Evolutionary conservation across 257 asterid species (phyloP), one percentile per base, ranked within the genome.

Genomic region (Solanum paucissectum): DNA sequence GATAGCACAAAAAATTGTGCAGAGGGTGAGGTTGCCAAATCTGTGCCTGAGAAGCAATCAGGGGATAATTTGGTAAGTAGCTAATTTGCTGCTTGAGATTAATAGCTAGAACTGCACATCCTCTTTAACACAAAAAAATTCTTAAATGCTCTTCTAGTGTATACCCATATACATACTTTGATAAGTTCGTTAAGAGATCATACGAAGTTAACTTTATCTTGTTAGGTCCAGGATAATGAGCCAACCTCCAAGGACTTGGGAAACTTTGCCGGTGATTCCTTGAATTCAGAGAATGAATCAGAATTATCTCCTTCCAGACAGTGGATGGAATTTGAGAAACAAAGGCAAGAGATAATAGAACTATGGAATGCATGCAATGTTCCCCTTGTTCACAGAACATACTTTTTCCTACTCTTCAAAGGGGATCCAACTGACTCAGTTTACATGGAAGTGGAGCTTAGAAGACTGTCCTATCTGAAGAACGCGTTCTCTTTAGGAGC

Each of bases 351-450:
- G 76, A 96, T 96, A 71, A 91, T 94, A 32, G 90, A 91, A 86
- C 98, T 96, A 18, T 97, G 98, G 99, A 90, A 94, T 84, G 91
- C 90, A 81, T 97, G 98, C 89, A 83, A 90, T 91, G 91, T 89
- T 16, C 94, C 98, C 37, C 88, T 97, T 34, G 92, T 92, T 85
- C 98, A 96, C 42, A 90, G 99, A 86, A 94, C 94, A 87, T 96
- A 94, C 79, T 97, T 97, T 83, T 92, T 89, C 92, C 88, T 95
- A 40, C 97, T 97, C 86, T 93, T 96, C 49, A 91, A 90, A 87
- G 99, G 98, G 58, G 99, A 97, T 87, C 98, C 95, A 82, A 90
- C 98, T 3, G 99, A 97, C 14, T 92, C 95, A 21, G 93, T 97
- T 37, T 95, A 96, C 93, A 79, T 97, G 94, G 98, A 96, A 87